Base-by-base conservation (phyloP, 2,329 filamentous ascomycete genomes). In the Colletotrichum simmondsii region DNA sequence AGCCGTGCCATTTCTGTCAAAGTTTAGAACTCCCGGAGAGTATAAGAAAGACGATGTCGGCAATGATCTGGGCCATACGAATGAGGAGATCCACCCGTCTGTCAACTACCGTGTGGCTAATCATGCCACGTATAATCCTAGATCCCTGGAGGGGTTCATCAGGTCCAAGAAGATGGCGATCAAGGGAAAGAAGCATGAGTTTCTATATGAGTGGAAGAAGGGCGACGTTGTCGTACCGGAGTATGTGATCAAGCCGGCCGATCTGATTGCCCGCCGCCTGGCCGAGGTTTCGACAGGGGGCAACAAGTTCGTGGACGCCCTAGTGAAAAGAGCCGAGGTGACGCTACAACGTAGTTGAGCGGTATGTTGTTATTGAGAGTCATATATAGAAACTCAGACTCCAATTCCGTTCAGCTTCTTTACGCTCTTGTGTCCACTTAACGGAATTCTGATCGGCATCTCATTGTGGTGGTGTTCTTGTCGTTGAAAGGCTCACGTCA, bases 31-130 rank as follows among this genome's bases (percentile, higher is more conserved):
- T 4, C 72, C 74, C 3, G 74, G 74, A 2, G 42, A 63, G 11
- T 75, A 74, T 30, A 62, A 60, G 19, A 54, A 61, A 3, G 61
- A 66, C 58, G 12, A 28, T 3, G 49, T n/a, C 2, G 28, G 37
- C 3, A 35, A 65, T 5, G 42, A 35, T 5, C 10, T n/a, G 2
- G 49, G 58, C 11, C 16, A 61, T 16, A 74, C 74, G 0, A 67
- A 73, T 3, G 72, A 74, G 26, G 11, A 30, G 11, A 49, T 75
- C 7, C 74, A 75, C 37, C 72, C 74, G 1, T 68, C 66, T 2
- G 59, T 70, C n/a, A 35, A 61, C 10, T 59, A 67, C 5, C 72
- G 72, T 19, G 16, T n/a, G 28, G n/a, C 8, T 1, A 53, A 32
- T 4, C 22, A 46, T 22, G 6, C 26, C 3, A 46, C n/a, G 0